Evolutionary conservation across 202 grass and related monocot species (phyloP), one percentile per base, ranked within the genome.

Genomic region (Panicum virgatum): DNA sequence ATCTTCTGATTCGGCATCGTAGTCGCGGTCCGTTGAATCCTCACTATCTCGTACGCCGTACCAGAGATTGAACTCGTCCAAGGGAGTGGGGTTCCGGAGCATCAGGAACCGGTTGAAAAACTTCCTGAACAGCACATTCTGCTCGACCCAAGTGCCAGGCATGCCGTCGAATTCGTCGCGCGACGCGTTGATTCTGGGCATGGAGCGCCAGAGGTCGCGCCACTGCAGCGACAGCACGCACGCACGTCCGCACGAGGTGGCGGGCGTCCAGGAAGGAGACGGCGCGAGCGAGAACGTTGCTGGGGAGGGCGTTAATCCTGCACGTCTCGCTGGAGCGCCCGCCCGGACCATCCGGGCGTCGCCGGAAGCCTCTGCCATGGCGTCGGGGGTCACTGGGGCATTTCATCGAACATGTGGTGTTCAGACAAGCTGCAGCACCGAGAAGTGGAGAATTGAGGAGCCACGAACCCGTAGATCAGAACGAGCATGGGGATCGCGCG

Each of bases 141-240:
- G 0, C n/a, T 58, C 27, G 3, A 0, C 0, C 22, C 8, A 0
- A 14, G 14, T 5, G 2, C 5, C 29, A 45, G 20, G 7, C 40
- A 0, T 48, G 63, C 0, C 2, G 0, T 69, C 22, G 19, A 86
- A 81, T 32, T 81, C 69, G 0, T 3, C 0, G 14, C 11, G 3
- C 34, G 77, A 40, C 4, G 25, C 51, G 63, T 30, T 54, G 77
- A 57, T 29, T 22, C 64, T 48, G 1, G 36, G 14, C 48, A 56
- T 50, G 1, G 47, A 52, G 34, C 62, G 77, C 77, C 77, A 68
- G 34, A 80, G 77, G 47, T 29, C 0, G 22, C 62, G 62, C 77
- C 77, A 80, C 62, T 6, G 62, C 62, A 9, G 47, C 36, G 77
- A 80, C 77, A 80, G 62, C 77, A 80, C 8, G 22, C 77, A 80